These are phyloP conservation scores for Neurospora sp. DNA, from an alignment of 2,329 filamentous ascomycete genomes.

Conservation along the genomic window DNA sequence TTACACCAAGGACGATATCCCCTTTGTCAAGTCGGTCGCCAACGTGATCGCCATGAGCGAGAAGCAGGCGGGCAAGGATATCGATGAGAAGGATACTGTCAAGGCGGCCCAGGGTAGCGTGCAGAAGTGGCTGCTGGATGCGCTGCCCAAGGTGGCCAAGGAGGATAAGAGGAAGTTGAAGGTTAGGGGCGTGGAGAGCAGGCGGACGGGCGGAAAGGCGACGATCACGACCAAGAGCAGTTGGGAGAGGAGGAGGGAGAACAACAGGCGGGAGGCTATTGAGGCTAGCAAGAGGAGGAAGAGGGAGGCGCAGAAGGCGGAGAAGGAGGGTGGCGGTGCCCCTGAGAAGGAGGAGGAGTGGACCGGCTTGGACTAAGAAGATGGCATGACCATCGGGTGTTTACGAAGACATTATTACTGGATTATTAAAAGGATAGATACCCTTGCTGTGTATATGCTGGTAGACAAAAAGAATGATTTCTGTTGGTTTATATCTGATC, in stretches of 20 bases:
- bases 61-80: constrained; percentile 48
- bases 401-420: background rate
- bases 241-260: constrained; percentile 59
- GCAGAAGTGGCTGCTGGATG: constrained; percentile 79
- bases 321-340: constrained; percentile 3
- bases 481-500: background rate
- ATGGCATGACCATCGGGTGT: background rate
- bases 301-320: constrained; percentile 20
- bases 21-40: constrained; percentile 78
- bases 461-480: background rate
- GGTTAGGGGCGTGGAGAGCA: constrained; percentile 67
- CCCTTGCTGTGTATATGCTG: background rate
- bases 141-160: constrained; percentile 75
- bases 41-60: constrained; percentile 85
- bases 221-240: constrained; percentile 79
- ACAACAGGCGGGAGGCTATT: constrained; percentile 55
- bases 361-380: constrained; percentile 19
- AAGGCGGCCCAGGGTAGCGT: constrained; percentile 32
- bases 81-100: constrained; percentile 38
- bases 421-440: background rate
- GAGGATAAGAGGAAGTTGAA: constrained; percentile 75
- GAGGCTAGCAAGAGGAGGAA: constrained; percentile 49
- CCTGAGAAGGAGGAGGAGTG: constrained; percentile 16
- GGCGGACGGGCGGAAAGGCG: constrained; percentile 40
- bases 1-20: constrained; percentile 91